Evolutionary conservation across 2,329 filamentous ascomycete genomes (phyloP), one percentile per base, ranked within the genome.

Genomic region (Dactylella cylindrospora): DNA sequence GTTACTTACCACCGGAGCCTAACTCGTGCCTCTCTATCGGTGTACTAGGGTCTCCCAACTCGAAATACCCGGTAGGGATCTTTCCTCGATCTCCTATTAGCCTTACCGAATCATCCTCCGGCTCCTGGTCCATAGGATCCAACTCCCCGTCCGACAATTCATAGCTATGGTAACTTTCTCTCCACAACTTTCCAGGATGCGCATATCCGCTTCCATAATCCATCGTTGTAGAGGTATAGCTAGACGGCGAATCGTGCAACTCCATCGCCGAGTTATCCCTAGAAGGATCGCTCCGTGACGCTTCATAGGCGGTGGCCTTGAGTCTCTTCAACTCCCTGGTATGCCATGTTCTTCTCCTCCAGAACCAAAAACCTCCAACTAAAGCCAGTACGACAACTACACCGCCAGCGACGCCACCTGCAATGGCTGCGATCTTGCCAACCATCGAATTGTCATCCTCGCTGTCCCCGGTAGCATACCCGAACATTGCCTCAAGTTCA

Each of bases 171-270:
- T 62, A 54, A 26, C 57, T 62, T 9, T 20, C 44, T 6, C 49
- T 41, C 57, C 57, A 62, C n/a, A 54, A 15, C 26, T 54, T 54
- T 12, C 57, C 57, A 10, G 57, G 57, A 25, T 62, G 57, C 3
- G 57, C 57, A 19, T 62, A 62, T 43, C 57, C 57, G 29, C 49
- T 52, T 13, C n/a, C 12, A n/a, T 43, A 19, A 43, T 62, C 57
- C 26, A 53, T 54, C 8, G 57, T 62, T 19, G 33, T 46, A 10
- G 57, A 54, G 6, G 43, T 44, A 9, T 32, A 43, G 13, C 57
- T 62, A 4, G 57, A 47, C 12, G 57, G 57, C 5, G 57, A 62
- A 1, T 41, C 41, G 29, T 54, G 49, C 12, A 62, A 43, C 26
- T 62, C 57, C 36, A 62, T 43, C 3, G 57, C 57, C n/a, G 36